Base-by-base conservation (phyloP, 2,329 filamentous ascomycete species). In the Lasiodiplodia citricola region DNA sequence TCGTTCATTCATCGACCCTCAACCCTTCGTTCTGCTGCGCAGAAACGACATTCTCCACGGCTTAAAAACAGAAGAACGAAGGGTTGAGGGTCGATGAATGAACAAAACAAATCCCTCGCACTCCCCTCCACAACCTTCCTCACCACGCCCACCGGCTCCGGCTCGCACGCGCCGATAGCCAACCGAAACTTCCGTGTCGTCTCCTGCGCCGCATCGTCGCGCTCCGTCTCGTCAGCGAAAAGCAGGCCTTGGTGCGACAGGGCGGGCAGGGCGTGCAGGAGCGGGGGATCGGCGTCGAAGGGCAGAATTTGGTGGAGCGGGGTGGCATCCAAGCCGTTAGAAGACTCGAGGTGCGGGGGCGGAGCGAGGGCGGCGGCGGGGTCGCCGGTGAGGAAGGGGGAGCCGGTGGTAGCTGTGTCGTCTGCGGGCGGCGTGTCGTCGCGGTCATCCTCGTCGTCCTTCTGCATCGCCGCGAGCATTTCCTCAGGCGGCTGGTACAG, bases 401-500 rank as follows among this genome's bases (percentile, higher is more conserved):
- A 37, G 31, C 31, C 31, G 6, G 31, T 7, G 4, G 47, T 23
- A 13, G 77, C 2, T 75, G 75, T 2, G 13, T 38, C 31, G 14
- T 23, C 13, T 35, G 16, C 31, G 2, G 37, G 18, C 11, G 18
- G 4, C 11, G 63, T 14, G 25, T 77, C 4, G 75, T 75, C 7
- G 31, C 13, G 25, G 14, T 21, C 11, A n/a, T 13, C 18, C 37
- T 35, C 25, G 38, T 25, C 41, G 11, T 3, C 71, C 66, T 16
- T 60, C 44, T 35, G 23, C 21, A 47, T 62, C 16, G 35, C 35
- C 71, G 70, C 3, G 71, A 56, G 69, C 81, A 88, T 56, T 73
- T 89, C 94, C 78, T 97, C 93, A 0, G 94, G 94, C 1, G 85
- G 76, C 50, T 88, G 86, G 69, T 88, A 89, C 5, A 96, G 81